phyloP scores from a whole-genome alignment of 2,329 filamentous ascomycete genomes.

The Paecilomyces niveus region DNA sequence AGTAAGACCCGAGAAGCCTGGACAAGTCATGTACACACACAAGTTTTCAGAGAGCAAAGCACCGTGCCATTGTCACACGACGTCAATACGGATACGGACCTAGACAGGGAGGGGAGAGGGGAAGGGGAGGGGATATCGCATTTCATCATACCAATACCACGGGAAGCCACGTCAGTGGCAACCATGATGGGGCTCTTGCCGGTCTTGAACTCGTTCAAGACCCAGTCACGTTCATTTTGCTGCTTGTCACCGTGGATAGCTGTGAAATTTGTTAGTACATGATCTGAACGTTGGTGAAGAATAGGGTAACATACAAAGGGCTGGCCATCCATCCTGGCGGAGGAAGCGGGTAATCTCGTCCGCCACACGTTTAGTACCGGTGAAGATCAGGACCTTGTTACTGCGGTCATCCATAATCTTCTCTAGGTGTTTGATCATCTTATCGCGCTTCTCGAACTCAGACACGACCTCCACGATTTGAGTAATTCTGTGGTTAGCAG shows the following conservation, averaged over 20 bases:
- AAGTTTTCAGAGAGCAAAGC: conserved; percentile 86
- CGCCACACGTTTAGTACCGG: conserved; percentile 76
- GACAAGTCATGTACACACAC: conserved; percentile 85
- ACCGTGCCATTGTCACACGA: conserved; percentile 59
- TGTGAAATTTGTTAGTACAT: conserved; percentile 39
- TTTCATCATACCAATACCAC: conserved; percentile 99
- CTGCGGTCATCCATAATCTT: conserved; percentile 94
- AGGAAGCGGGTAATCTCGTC: conserved; percentile 97
- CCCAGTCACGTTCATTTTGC: conserved; percentile 99
- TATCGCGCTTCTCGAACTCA: conserved; percentile 95
- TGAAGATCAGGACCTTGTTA: conserved; percentile 96
- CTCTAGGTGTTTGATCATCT: conserved; percentile 95
- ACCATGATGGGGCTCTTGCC: conserved; percentile 99
- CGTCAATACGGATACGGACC: conserved; percentile 41
- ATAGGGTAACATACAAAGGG: conserved; percentile 63
- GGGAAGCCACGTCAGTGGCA: conserved; percentile 97
- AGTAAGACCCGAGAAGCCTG: conserved; percentile 70
- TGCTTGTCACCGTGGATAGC: conserved; percentile 99
- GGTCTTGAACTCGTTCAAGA: conserved; percentile 98
- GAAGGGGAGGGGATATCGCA: conserved; percentile 40
- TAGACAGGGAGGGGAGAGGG: conserved; percentile 22
- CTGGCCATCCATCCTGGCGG: conserved; percentile 95
- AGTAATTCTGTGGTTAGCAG: conserved; percentile 95
- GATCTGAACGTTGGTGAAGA: not conserved
- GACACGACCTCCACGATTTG: conserved; percentile 95